Base-by-base conservation (phyloP, 2,329 filamentous ascomycete genomes). In the Penicillium sp. region DNA sequence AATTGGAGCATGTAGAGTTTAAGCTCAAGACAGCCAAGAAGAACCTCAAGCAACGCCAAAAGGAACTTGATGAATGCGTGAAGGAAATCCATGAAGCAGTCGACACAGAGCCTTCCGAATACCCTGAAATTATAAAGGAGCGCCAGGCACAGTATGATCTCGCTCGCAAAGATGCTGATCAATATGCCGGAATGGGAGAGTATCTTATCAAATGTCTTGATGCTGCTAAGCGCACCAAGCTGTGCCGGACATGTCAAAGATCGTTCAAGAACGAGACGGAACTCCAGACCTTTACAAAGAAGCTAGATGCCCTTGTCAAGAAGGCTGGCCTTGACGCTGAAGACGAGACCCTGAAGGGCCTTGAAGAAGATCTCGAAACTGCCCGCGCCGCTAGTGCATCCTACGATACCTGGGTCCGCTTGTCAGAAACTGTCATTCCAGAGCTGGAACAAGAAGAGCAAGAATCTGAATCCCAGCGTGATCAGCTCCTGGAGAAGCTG, bases 1-100 rank as follows among this genome's bases (percentile, higher is more conserved):
- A 92, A 65, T 80, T 93, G 30, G 88, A 90, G 66, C 88, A 92
- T 61, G 76, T 91, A 11, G 88, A 91, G 58, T 91, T 85, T 71
- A 86, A 85, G 65, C 77, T 95, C 33, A 87, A 85, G 43, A 86
- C 80, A 44, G 76, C 82, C 25, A 85, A 84, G 42, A 84, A 85
- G n/a, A 84, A 83, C 12, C 77, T 88, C 26, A 84, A 82, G 61
- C 84, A 84, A 67, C 87, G 87, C 62, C 78, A 82, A 14, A 76
- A 81, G 30, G 88, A 91, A 56, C 78, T 84, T 40, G 77, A 84
- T 36, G 78, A 78, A 30, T 88, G 84, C 67, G 83, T 89, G 57
- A 76, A 82, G 36, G 80, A 84, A 25, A 83, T 91, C 46, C 80
- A 82, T 9, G 81, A 86, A 5, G 81, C 82, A 12, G 76, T 84